Base-by-base conservation (phyloP, 345 rosid species). In the Streptanthus diversifolius region DNA sequence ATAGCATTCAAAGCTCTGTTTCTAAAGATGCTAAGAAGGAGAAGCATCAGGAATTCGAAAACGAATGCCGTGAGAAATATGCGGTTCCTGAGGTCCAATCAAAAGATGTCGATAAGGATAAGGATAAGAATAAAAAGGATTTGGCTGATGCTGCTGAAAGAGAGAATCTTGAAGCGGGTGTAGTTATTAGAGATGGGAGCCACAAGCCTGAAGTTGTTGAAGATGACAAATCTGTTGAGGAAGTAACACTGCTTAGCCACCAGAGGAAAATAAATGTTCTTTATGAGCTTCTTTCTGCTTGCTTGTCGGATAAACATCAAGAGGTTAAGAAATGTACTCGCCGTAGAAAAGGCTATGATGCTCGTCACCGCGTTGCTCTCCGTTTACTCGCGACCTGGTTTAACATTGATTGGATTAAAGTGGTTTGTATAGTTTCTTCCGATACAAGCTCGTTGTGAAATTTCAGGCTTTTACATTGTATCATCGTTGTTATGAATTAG, bases 271-370 rank as follows among this genome's bases (percentile, higher is more conserved):
- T 93, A 52, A 79, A 83, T 35, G 92, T 91, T 83, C 85, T 93
- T 3, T 88, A 85, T 73, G 96, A 91, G 78, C 89, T 93, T 80
- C 93, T 93, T 72, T 85, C 95, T 18, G 97, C 95, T 76, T 93
- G 95, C 82, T 82, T 93, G 73, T 88, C 99, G 7, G 91, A 93
- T 79, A 79, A 71, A 43, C 76, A 70, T 43, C 87, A 82, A 43
- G 83, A 83, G 36, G 72, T 78, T 63, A 86, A 83, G 60, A 88
- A 83, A 67, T 71, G 74, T 70, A 69, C 82, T 21, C 81, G 82
- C 12, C 79, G 57, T 68, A 91, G 96, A 78, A 89, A 85, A 44
- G 95, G 97, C 66, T 95, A 91, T 85, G 99, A 95, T 84, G 91
- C 97, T 70, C 86, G 97, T 14, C 99, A 95, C 72, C 95, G 97